Evolutionary conservation across 768 basidiomycete genomes (phyloP).

Genomic region (Tricholoma sp.): DNA sequence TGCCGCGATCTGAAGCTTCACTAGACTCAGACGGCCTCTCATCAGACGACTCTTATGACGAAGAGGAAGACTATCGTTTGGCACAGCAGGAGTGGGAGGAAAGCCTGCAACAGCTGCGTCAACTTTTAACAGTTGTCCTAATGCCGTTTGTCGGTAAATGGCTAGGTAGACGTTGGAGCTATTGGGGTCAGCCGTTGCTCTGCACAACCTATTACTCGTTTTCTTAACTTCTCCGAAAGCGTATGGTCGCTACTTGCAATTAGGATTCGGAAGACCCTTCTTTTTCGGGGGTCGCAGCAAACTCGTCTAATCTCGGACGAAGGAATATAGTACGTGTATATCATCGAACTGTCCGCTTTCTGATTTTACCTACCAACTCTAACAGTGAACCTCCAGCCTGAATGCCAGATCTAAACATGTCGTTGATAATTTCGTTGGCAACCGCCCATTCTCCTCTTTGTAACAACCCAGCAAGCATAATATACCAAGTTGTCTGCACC

Average conservation of each 20-base stretch:
- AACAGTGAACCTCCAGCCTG: constrained; percentile 40
- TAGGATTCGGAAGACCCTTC: constrained; percentile 62
- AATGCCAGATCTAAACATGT: constrained; percentile 49
- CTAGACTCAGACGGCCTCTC: constrained; percentile 59
- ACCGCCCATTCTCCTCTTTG: constrained; percentile 52
- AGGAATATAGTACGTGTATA: background rate
- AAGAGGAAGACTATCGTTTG: constrained; percentile 65
- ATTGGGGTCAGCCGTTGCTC: constrained; percentile 61
- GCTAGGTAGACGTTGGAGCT: constrained; percentile 79
- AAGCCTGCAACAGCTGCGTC: constrained; percentile 76
- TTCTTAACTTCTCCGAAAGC: constrained; percentile 33
- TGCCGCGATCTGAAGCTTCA: constrained; percentile 61
- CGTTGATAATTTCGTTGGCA: constrained; percentile 54
- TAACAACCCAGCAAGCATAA: constrained; percentile 64
- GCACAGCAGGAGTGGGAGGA: constrained; percentile 95
- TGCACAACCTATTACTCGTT: background rate
- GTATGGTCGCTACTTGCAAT: constrained; percentile 62
- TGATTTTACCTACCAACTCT: constrained; percentile 47
- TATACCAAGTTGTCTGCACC: constrained; percentile 68
- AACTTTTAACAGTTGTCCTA: constrained; percentile 73
- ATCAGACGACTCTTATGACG: constrained; percentile 50
- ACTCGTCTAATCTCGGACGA: background rate
- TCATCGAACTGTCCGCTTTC: constrained; percentile 19
- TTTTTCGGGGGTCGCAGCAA: constrained; percentile 41
- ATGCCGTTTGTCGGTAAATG: constrained; percentile 87